Evolutionary conservation across 2,329 filamentous ascomycete species (phyloP), one percentile per base, ranked within the genome.

Genomic region (Calonectria crousiana): DNA sequence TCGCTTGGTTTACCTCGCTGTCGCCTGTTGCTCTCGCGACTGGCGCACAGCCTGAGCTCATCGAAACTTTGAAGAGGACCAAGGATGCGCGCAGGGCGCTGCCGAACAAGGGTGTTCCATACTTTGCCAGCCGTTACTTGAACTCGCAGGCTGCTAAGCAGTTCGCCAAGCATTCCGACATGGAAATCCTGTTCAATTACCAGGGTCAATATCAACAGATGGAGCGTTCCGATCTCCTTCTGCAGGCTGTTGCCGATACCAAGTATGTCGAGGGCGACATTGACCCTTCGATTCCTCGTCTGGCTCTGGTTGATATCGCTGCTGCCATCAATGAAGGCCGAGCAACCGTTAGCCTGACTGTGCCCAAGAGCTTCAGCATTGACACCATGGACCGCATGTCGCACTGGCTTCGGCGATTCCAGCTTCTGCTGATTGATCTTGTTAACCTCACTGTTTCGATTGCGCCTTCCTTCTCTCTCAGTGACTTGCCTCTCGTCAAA

Each of bases 1-100:
- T 86, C 0, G 85, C 84, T 9, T 86, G 85, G 85, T 86, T 86
- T 73, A 85, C 85, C 0, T 83, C 82, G 0, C 78, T 86, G 13
- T 81, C 77, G 14, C 85, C 85, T 0, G 76, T 84, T 10, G 76
- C 78, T 38, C 72, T 77, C 1, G 74, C 74, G 9, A 62, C 72
- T 0, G 3, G 69, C 16, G 6, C 49, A 0, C 69, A 75, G 0
- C 47, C 69, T 0, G 75, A 52, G 9, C 67, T 78, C 4, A 36
- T 78, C 2, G 74, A 78, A 0, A 78, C 77, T 0, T 68, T 47
- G 26, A 79, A 75, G 67, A 74, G 78, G 69, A 69, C 79, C 5
- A 78, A 78, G 26, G 77, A 78, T 51, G 32, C 23, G n/a, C 71
- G 77, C 14, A 72, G 77, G 0, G 76, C 76, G 20, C 23, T 78